phyloP scores from a whole-genome alignment of 2,329 filamentous ascomycete species.

The Clarireedia hainanense region DNA sequence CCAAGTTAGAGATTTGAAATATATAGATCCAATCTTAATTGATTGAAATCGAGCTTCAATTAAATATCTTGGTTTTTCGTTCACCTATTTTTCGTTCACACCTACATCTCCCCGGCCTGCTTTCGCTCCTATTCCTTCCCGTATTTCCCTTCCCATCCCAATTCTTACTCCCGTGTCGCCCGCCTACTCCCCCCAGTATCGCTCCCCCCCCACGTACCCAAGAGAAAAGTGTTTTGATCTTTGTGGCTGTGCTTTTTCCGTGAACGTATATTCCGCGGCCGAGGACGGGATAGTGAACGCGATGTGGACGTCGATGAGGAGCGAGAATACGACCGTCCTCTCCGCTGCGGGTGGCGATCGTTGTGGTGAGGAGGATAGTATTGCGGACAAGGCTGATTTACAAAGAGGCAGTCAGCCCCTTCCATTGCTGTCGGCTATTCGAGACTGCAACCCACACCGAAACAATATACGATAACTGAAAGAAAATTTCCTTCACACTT shows the following conservation, averaged over 20 bases:
- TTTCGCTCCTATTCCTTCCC: background rate
- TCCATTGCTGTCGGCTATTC: too few relatives aligned
- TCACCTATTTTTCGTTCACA: too few relatives aligned
- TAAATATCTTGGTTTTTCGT: too few relatives aligned
- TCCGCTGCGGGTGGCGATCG: constrained; percentile 4
- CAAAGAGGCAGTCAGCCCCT: too few relatives aligned
- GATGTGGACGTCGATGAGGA: background rate
- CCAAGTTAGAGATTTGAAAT: too few relatives aligned
- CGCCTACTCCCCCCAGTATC: constrained; percentile 16
- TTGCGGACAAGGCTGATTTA: background rate
- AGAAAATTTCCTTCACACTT: too few relatives aligned
- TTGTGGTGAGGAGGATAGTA: constrained; percentile 5
- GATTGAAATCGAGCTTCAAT: too few relatives aligned
- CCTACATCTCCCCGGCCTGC: background rate
- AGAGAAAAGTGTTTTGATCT: constrained; percentile 16
- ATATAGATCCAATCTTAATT: too few relatives aligned
- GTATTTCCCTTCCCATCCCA: background rate
- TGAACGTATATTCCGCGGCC: background rate
- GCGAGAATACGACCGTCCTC: background rate
- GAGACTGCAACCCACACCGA: too few relatives aligned
- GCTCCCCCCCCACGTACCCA: constrained; percentile 21
- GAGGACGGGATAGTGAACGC: background rate
- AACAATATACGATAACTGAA: too few relatives aligned
- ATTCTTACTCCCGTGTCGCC: constrained; percentile 12
- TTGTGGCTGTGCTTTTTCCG: background rate